phyloP scores from a whole-genome alignment of 2,329 filamentous ascomycete species.

The Aspergillus sp. region DNA sequence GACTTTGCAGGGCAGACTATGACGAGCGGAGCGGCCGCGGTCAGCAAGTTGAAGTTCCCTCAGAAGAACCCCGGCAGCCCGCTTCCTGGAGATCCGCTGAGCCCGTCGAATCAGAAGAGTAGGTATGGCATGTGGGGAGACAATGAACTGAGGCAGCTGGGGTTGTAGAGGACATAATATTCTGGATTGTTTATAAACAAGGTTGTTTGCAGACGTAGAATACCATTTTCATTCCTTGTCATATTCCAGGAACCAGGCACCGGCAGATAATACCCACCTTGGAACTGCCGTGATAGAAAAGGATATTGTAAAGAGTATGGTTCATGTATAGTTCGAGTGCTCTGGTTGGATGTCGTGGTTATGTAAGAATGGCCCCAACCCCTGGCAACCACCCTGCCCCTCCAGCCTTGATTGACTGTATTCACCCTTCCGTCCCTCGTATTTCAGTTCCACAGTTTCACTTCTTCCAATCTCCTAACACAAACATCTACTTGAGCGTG shows the following conservation, averaged over 20 bases:
- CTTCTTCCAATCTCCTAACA: neutral
- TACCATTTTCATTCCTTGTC: neutral
- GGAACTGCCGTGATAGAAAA: neutral
- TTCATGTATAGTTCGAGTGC: neutral
- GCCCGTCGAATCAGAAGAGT: constrained; percentile 11
- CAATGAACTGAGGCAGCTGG: constrained; percentile 11
- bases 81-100: constrained; percentile 7
- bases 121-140: constrained; percentile 15
- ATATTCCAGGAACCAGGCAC: too few relatives aligned
- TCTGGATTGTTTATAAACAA: neutral
- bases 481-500: neutral
- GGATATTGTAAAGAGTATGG: too few relatives aligned
- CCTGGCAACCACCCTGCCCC: too few relatives aligned
- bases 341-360: neutral
- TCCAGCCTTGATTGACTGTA: too few relatives aligned
- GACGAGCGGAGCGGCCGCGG: constrained; percentile 7
- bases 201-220: neutral
- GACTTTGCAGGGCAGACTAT: constrained; percentile 6
- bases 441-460: neutral
- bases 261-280: too few relatives aligned
- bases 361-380: neutral
- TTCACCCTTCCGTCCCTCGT: too few relatives aligned
- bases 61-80: constrained; percentile 6
- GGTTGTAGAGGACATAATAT: constrained; percentile 3
- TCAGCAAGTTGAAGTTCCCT: constrained; percentile 11